A percentile compares a stretch with the other conserved stretches of the same genome.
phyloP scores from a whole-genome alignment of 495 filamentous ascomycete genomes.

The Halenospora varia region DNA sequence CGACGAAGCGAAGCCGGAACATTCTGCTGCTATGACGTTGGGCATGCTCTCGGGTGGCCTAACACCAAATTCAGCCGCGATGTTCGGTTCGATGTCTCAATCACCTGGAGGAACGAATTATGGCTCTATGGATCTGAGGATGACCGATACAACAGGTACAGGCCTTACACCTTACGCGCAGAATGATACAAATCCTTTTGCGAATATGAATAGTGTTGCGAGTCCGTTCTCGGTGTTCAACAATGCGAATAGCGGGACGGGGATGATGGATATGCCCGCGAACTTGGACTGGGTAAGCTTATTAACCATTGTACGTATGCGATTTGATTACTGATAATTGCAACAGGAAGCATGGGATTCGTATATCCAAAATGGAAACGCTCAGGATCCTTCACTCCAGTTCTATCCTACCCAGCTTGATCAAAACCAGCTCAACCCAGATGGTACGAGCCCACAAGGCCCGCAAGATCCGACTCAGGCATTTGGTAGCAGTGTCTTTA shows the following conservation, averaged over 20 bases:
- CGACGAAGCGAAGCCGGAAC: conserved; percentile 45
- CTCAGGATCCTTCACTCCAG: conserved; percentile 19
- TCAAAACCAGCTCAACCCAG: conserved; percentile 7
- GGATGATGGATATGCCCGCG: conserved; percentile 23
- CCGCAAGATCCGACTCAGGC: background rate
- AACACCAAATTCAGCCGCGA: conserved; percentile 49
- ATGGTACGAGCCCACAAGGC: conserved; percentile 6
- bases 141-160: conserved; percentile 17
- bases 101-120: conserved; percentile 19
- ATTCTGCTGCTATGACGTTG: conserved; percentile 77
- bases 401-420: conserved; percentile 20
- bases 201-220: conserved; percentile 14
- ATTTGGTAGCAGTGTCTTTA: conserved; percentile 25
- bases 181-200: conserved; percentile 20
- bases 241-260: conserved; percentile 16
- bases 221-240: conserved; percentile 23
- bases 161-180: conserved; percentile 21
- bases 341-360: conserved; percentile 27
- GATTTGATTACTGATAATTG: background rate
- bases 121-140: conserved; percentile 21
- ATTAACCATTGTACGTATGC: background rate
- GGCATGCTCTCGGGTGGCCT: conserved; percentile 72
- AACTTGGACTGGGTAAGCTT: conserved; percentile 29
- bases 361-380: conserved; percentile 24
- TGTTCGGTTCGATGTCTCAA: conserved; percentile 15